These are phyloP conservation scores for Afroboletus lepidellus DNA, from an alignment of 1,284 basidiomycete genomes.

Conservation along the genomic window DNA sequence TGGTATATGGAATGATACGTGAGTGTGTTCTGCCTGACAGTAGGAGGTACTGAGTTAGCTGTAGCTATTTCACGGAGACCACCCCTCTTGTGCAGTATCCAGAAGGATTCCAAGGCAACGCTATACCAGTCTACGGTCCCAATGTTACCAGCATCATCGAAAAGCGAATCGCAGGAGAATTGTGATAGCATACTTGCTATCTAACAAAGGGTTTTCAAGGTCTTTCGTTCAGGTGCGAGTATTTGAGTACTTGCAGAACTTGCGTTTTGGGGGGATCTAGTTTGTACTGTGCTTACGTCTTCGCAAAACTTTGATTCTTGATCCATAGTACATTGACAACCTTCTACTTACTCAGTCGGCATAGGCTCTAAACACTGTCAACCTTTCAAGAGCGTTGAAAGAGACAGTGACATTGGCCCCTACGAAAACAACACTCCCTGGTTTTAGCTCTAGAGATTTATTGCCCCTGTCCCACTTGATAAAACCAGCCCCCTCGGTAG, in stretches of 20 bases:
- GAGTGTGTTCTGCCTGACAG: conserved; percentile 29
- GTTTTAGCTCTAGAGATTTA: conserved; percentile 46
- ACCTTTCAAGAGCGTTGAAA: conserved; percentile 29
- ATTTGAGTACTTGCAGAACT: background rate
- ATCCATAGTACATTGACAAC: no score
- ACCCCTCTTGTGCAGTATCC: conserved; percentile 62
- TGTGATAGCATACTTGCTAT: conserved; percentile 7
- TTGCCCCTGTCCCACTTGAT: conserved; percentile 44
- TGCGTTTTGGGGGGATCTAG: background rate
- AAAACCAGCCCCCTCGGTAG: conserved; percentile 68
- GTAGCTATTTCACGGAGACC: conserved; percentile 47
- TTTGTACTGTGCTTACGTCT: background rate
- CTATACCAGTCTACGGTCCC: conserved; percentile 67
- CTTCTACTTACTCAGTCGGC: conserved; percentile 18
- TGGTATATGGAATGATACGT: conserved; percentile 77
- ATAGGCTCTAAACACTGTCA: conserved; percentile 74
- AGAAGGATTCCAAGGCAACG: conserved; percentile 70
- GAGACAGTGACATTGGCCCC: conserved; percentile 66
- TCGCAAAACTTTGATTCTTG: background rate
- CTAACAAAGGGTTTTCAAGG: background rate
- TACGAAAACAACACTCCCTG: conserved; percentile 84
- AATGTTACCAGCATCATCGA: conserved; percentile 57
- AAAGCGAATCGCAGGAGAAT: conserved; percentile 46
- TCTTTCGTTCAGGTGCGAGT: conserved; percentile 1
- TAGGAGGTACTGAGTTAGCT: background rate